Evolutionary conservation across 371 early-diverging fungal genomes (phyloP), one percentile per base, ranked within the genome.

Genomic region (Rhizopus stolonifer): DNA sequence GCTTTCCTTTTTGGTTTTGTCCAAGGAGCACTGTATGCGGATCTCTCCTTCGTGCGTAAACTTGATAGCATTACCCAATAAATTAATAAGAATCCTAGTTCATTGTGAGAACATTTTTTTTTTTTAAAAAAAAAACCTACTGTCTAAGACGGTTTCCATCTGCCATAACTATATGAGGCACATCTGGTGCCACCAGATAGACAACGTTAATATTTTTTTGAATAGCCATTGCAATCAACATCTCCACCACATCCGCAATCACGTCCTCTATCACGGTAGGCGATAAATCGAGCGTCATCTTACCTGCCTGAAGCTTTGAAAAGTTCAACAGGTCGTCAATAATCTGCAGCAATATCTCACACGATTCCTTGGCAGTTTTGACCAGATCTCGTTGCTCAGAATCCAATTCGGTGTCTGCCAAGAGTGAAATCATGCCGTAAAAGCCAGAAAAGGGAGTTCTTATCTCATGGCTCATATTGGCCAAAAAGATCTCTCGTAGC

Each of bases 321-420:
- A 84, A 84, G 62, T 85, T 82, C 21, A 85, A 54, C 15, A 85
- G 53, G 55, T 84, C 84, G 43, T 84, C 82, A 55, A 84, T 84
- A 23, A 84, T 80, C 24, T 77, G 72, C 25, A 83, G 61, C n/a
- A 84, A 34, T 52, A 80, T 79, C 57, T 81, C 80, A 34, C 81
- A 83, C 0, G 78, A 79, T 4, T 75, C 80, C 36, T 81, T 81
- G 5, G 83, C 81, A 38, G 79, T 81, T 43, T 70, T 77, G 31
- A 80, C 81, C 51, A 81, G 64, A 42, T 84, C 85, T 32, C 70
- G 64, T 24, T 84, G 85, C 23, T 84, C 82, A n/a, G 67, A 46
- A 18, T 80, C 71, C 15, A 82, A 53, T 8, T 64, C 50, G 5
- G 82, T 80, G 26, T 82, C 82, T 7, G 77, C 64, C 23, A 82